A percentile compares a stretch with the other conserved stretches of the same genome.
These are phyloP conservation scores for Protea cynaroides DNA, from an alignment of 164 flowering plant genomes.

Conservation along the genomic window DNA sequence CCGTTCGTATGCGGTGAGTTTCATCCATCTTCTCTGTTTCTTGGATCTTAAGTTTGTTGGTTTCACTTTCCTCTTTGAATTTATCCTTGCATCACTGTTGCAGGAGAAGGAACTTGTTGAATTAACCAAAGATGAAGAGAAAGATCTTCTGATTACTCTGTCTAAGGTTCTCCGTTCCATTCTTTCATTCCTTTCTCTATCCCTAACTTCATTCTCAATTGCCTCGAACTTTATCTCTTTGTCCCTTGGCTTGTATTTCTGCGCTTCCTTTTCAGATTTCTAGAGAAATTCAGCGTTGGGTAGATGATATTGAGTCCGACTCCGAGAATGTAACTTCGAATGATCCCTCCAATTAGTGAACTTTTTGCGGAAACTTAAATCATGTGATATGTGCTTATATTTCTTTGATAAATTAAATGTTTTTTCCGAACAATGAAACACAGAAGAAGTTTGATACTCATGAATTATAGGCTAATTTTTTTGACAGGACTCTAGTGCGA, in stretches of 20 bases:
- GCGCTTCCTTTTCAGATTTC: conserved; percentile 30
- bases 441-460: too few relatives aligned
- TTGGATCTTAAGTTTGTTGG: background rate
- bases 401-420: too few relatives aligned
- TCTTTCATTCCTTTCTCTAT: background rate
- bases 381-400: too few relatives aligned
- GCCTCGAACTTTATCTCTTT: too few relatives aligned
- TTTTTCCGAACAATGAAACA: too few relatives aligned
- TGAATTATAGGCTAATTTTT: background rate
- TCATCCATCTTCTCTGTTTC: background rate
- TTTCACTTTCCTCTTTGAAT: background rate
- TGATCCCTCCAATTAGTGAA: background rate
- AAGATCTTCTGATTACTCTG: conserved; percentile 43
- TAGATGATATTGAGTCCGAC: conserved; percentile 14
- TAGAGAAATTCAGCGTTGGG: conserved; percentile 42
- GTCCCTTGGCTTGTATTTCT: background rate
- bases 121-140: conserved; percentile 35
- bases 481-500: conserved; percentile 21
- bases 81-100: background rate
- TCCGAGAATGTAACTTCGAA: conserved; percentile 10
- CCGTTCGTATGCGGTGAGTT: conserved; percentile 31
- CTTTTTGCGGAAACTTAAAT: too few relatives aligned
- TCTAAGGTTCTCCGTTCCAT: conserved; percentile 37
- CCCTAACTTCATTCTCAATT: background rate
- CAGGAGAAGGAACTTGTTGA: conserved; percentile 22